Base-by-base conservation (phyloP, 257 asterid genomes). In the Rubia yunnanensis region DNA sequence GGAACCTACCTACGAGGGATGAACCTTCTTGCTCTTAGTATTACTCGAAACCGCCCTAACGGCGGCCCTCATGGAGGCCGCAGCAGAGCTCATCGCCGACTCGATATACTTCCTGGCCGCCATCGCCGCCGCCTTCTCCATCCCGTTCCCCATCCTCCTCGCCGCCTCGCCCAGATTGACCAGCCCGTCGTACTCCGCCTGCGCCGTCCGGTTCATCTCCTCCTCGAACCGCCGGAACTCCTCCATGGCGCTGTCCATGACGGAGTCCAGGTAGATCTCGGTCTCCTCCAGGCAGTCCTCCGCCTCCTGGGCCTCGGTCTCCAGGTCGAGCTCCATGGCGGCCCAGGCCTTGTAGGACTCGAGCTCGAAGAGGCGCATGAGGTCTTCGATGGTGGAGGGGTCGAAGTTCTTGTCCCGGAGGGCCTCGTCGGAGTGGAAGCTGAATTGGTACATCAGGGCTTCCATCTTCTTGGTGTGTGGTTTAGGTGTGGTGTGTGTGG, bases 291-390 rank as follows among this genome's bases (percentile, higher is more conserved):
- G 2, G 59, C 38, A 3, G 6, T 66, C 69, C 68, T 80, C 79
- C 3, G 96, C 78, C 10, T 72, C 63, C 32, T 70, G 58, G 1
- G 68, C 79, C 32, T 89, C 80, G 31, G 41, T 62, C 31, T 78
- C 80, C 76, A 68, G 69, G 31, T 85, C 86, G 24, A 87, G 84
- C 76, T 92, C 96, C 63, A 83, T 82, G 59, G 85, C 76, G 8
- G 96, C 96, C 98, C 98, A 89, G 5, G 95, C 96, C 75, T 78
- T 85, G 88, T 87, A 89, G 5, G 91, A 81, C 61, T 92, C 98
- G 28, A 89, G 67, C 73, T 89, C 98, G 69, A 92, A 92, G 27
- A 92, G 88, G 34, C 76, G 87, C 86, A 87, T 75, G 38, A 92
- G 92, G 44, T 83, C 83, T 67, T 89, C 96, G 24, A 87, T 83